Evolutionary conservation across 1,284 basidiomycete genomes (phyloP), one percentile per base, ranked within the genome.

Genomic region (Irpex rosettiformis): DNA sequence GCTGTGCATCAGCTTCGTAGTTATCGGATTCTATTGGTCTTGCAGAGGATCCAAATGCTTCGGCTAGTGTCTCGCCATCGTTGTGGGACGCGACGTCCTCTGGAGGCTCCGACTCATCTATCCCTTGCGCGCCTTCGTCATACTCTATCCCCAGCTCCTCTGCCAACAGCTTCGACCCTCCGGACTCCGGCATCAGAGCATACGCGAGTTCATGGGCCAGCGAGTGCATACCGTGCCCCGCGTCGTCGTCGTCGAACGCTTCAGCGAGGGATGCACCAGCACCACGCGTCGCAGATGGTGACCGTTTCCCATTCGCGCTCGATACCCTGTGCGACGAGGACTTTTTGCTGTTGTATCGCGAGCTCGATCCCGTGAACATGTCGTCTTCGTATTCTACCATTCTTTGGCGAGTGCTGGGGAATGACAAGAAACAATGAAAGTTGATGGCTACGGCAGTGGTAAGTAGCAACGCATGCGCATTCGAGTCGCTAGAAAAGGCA

Each of bases 131-230:
- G 29, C 88, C 90, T 68, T 91, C 90, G 61, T 93, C 90, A 65
- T 89, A 92, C 68, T 93, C 91, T 62, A 93, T 87, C 8, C 90
- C 90, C 64, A 93, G 89, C 71, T 93, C 91, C 69, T 92, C 90
- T 22, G 89, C 88, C 8, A 93, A 77, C 48, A 91, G 70, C 70
- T 83, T 87, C 13, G 89, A 91, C 47, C 87, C 57, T 25, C 52
- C 81, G 33, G 81, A 78, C 58, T 80, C 86, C 30, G 90, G 90
- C 83, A 92, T 89, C 53, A 93, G 78, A 21, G 90, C 90, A 28
- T 86, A 83, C 5, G 91, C 90, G 37, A 93, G 81, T 67, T 93
- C 90, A 71, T 93, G 90, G 5, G 90, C 90, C 28, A 93, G 79
- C 2, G 90, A 93, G 69, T 86, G 82, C 61, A 79, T 73, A 27